Percentiles rank a stretch among this genome's conserved stretches.
Evolutionary conservation across 2,329 filamentous ascomycete genomes (phyloP).

Genomic region (Aphanocladium album): DNA sequence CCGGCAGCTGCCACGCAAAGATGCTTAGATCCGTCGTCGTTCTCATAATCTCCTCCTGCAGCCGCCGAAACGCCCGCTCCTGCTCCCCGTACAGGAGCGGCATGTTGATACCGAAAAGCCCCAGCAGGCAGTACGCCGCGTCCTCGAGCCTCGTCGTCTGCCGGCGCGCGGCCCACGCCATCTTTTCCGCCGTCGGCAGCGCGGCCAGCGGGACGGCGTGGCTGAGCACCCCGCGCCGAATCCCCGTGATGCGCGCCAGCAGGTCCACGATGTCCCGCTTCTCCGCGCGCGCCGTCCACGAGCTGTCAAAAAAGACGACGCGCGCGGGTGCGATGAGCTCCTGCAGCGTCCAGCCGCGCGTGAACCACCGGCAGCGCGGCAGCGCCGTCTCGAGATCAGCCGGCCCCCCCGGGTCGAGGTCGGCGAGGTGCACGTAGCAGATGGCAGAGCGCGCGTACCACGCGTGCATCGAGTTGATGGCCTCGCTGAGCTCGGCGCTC

Average conservation of each 20-base stretch:
- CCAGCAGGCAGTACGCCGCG: slow-evolving; percentile 22
- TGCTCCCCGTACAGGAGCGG: slow-evolving; percentile 26
- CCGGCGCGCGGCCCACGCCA: slow-evolving; percentile 17
- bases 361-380: slow-evolving; percentile 20
- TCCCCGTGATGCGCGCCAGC: background rate
- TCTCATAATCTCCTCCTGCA: slow-evolving; percentile 18
- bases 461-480: slow-evolving; percentile 22
- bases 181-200: background rate
- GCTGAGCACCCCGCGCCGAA: background rate
- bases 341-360: slow-evolving; percentile 23
- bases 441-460: slow-evolving; percentile 20
- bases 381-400: slow-evolving; percentile 10
- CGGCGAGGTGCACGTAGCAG: slow-evolving; percentile 21
- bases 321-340: slow-evolving; percentile 21
- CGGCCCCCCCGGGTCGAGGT: slow-evolving; percentile 9
- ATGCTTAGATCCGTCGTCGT: slow-evolving; percentile 10
- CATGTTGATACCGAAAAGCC: slow-evolving; percentile 24
- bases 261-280: background rate
- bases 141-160: slow-evolving; percentile 20
- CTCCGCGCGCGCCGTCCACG: slow-evolving; percentile 15
- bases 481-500: slow-evolving; percentile 22
- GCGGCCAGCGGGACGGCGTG: background rate
- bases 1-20: slow-evolving; percentile 13
- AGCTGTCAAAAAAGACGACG: slow-evolving; percentile 23
- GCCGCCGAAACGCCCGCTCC: slow-evolving; percentile 13